Conservation (phyloP, 805 yeast genomes). For the Saturnispora zaruensis region DNA sequence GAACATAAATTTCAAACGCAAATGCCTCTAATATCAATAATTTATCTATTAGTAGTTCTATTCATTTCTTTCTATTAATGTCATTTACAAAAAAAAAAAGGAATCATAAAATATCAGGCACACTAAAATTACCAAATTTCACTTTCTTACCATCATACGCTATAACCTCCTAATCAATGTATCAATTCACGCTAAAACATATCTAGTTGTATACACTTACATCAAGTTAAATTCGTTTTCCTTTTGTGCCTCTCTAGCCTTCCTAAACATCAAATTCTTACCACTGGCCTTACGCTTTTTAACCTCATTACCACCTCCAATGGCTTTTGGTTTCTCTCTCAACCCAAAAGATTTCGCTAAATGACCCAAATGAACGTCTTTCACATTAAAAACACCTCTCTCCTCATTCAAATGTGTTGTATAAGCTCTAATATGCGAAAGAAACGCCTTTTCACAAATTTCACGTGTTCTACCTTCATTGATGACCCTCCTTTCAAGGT, state of each 20-base stretch:
- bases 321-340: conserved; percentile 88
- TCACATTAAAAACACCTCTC: conserved; percentile 72
- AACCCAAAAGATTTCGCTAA: conserved; percentile 90
- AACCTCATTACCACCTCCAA: conserved; percentile 29
- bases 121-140: too few relatives aligned
- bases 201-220: too few relatives aligned
- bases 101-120: too few relatives aligned
- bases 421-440: conserved; percentile 88
- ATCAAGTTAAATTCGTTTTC: conserved; percentile 68
- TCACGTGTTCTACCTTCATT: conserved; percentile 55
- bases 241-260: conserved; percentile 63
- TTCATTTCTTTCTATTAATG: too few relatives aligned
- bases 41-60: too few relatives aligned
- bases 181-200: too few relatives aligned
- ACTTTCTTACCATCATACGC: too few relatives aligned
- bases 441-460: conserved; percentile 71
- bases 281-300: conserved; percentile 53
- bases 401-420: conserved; percentile 87
- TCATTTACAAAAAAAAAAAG: too few relatives aligned
- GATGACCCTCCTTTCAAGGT: conserved; percentile 80
- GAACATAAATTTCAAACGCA: too few relatives aligned
- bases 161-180: too few relatives aligned
- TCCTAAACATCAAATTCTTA: conserved; percentile 61
- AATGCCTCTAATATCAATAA: too few relatives aligned
- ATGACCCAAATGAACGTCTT: conserved; percentile 85